These are phyloP conservation scores for Diaporthe citriasiana DNA, from an alignment of 2,329 filamentous ascomycete species.

Conservation along the genomic window DNA sequence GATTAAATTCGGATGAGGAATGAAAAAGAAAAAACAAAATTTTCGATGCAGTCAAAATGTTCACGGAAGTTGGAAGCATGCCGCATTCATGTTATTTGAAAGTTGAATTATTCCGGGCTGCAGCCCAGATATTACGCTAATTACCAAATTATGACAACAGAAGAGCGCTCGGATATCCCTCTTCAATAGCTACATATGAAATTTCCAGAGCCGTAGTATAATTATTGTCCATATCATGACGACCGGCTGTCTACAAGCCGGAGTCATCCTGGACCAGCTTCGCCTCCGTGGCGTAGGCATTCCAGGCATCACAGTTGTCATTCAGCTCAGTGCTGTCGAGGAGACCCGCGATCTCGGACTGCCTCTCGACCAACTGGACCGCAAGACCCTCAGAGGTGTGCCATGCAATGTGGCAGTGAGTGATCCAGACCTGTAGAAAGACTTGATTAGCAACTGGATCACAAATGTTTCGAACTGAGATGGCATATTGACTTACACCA, in stretches of 20 bases:
- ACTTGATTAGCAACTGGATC: not conserved
- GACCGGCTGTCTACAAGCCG: slow-evolving; percentile 11
- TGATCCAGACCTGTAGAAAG: slow-evolving; percentile 47
- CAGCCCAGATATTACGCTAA: slow-evolving; percentile 14
- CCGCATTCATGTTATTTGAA: not conserved
- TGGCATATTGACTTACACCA: slow-evolving; percentile 49
- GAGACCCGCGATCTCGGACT: slow-evolving; percentile 43
- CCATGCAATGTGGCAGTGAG: slow-evolving; percentile 51
- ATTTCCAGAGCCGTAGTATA: not conserved
- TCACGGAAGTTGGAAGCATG: too few species aligned
- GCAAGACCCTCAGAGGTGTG: slow-evolving; percentile 54
- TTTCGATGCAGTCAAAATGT: not conserved
- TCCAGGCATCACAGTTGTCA: slow-evolving; percentile 37
- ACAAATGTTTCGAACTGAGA: not conserved
- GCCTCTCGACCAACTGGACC: slow-evolving; percentile 53
- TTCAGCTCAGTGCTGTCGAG: slow-evolving; percentile 36
- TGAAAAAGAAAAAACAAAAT: not conserved
- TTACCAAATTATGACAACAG: slow-evolving; percentile 9
- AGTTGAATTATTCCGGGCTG: not conserved
- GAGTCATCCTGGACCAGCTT: slow-evolving; percentile 33
- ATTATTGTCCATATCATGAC: not conserved
- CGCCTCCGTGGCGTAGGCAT: slow-evolving; percentile 4
- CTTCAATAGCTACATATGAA: slow-evolving; percentile 31
- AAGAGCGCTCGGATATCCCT: slow-evolving; percentile 20
- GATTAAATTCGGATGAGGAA: not conserved